Base-by-base conservation (phyloP, 2,329 filamentous ascomycete species). In the Chalaropsis ovoidea region DNA sequence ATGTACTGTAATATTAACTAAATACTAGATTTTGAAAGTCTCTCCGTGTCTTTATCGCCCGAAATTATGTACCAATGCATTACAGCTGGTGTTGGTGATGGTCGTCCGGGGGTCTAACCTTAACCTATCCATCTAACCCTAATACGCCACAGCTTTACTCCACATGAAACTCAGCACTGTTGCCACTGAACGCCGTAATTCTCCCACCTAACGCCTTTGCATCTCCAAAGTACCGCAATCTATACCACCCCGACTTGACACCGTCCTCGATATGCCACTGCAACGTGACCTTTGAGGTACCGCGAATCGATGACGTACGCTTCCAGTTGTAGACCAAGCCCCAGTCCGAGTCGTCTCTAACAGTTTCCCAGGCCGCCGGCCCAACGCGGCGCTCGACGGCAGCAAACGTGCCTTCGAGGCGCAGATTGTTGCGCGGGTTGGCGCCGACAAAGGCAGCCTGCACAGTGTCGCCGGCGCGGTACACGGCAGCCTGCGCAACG, bases 401-500 rank as follows among this genome's bases (percentile, higher is more conserved):
- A 0, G 86, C 86, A 74, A 85, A 96, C 0, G 90, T 95, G 2
- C 80, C 81, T 71, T 89, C 92, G 1, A 90, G 83, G 1, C 85
- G 83, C 39, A 96, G 82, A 69, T 96, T 88, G 74, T 96, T 96
- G 39, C 93, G 83, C 17, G 93, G 93, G 71, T 96, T 96, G 0
- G 92, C 92, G 17, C 87, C 93, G 1, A 93, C 83, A 74, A 96
- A 96, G 0, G 80, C 85, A 0, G 81, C 87, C 17, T 77, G 81
- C 61, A 92, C 83, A 3, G 78, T 77, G 41, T 82, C 80, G 2
- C 90, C 89, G 8, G 81, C 76, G 0, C 74, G 69, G 72, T 89
- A 90, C 0, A 77, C 76, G 13, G 52, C 24, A 1, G 45, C 35
- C 11, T 80, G 72, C 0, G 75, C 72, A 0, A 82, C 79, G 61